Conservation (phyloP, 441 rosid genomes). For the Arabidopsis hybrid region DNA sequence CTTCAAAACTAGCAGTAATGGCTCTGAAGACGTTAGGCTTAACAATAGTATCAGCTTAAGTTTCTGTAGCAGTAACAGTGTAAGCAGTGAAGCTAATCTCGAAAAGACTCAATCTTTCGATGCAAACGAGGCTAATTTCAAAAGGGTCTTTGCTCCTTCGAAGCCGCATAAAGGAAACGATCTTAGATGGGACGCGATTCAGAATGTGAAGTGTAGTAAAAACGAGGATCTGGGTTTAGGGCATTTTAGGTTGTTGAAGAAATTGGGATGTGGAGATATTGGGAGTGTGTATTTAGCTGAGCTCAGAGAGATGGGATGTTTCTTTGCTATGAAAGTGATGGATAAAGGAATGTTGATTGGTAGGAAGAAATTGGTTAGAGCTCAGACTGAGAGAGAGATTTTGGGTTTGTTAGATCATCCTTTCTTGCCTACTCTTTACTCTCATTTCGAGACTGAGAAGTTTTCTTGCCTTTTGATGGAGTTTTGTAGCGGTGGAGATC, state of each 20-base stretch:
- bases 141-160: conserved; percentile 63
- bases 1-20: conserved; percentile 54
- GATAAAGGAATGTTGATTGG: conserved; percentile 91
- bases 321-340: conserved; percentile 94
- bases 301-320: conserved; percentile 82
- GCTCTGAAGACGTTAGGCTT: conserved; percentile 47
- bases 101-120: conserved; percentile 51
- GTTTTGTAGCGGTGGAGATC: conserved; percentile 97
- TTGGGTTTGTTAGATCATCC: conserved; percentile 87
- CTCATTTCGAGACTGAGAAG: conserved; percentile 93
- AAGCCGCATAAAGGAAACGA: conserved; percentile 96
- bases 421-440: conserved; percentile 87
- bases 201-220: conserved; percentile 55
- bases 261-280: conserved; percentile 90
- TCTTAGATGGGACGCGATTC: conserved; percentile 83
- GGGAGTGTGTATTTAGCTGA: conserved; percentile 94
- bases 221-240: conserved; percentile 69
- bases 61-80: conserved; percentile 55
- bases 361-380: conserved; percentile 81
- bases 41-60: conserved; percentile 53
- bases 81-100: conserved; percentile 47
- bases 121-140: conserved; percentile 54
- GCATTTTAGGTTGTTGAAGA: conserved; percentile 86
- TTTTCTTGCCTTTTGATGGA: conserved; percentile 94
- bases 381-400: conserved; percentile 88